Percentiles rank a stretch among this genome's conserved stretches.
phyloP scores from a whole-genome alignment of 495 filamentous ascomycete species.

The Sordaria brevicollis region DNA sequence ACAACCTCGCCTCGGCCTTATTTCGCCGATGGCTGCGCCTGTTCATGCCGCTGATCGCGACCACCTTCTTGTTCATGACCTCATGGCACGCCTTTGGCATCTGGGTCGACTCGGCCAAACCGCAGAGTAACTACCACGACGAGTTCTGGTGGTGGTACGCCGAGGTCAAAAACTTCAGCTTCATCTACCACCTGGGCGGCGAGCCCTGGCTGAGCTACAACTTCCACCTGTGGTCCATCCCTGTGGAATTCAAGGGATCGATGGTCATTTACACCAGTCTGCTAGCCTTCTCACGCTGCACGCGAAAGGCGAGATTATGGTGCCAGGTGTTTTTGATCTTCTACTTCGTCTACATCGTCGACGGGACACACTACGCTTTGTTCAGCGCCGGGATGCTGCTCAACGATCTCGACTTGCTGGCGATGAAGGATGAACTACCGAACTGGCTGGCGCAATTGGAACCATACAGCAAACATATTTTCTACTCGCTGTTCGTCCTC shows the following conservation, averaged over 20 bases:
- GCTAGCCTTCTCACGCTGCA: constrained; percentile 28
- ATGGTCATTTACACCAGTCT: constrained; percentile 38
- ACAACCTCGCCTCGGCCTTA: constrained; percentile 20
- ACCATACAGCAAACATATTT: constrained; percentile 33
- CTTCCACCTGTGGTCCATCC: constrained; percentile 34
- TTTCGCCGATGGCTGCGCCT: constrained; percentile 27
- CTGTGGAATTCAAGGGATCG: constrained; percentile 31
- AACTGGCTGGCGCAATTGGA: constrained; percentile 22
- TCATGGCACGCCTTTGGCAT: constrained; percentile 38
- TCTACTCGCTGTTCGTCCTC: constrained; percentile 32
- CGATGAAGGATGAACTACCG: constrained; percentile 29
- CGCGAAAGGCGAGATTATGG: constrained; percentile 21
- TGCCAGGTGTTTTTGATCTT: constrained; percentile 21
- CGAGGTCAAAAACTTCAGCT: constrained; percentile 51
- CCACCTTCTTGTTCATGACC: constrained; percentile 41
- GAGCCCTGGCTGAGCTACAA: constrained; percentile 29
- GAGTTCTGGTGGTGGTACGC: constrained; percentile 46
- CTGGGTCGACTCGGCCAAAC: constrained; percentile 20
- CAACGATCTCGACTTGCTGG: constrained; percentile 38
- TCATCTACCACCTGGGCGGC: constrained; percentile 36
- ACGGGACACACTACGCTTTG: constrained; percentile 33
- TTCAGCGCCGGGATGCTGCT: constrained; percentile 39
- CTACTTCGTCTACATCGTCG: constrained; percentile 37
- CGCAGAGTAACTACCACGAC: constrained; percentile 24
- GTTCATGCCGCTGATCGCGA: constrained; percentile 27